Evolutionary conservation across 805 yeast genomes (phyloP).

Genomic region (Starmerella vitae): DNA sequence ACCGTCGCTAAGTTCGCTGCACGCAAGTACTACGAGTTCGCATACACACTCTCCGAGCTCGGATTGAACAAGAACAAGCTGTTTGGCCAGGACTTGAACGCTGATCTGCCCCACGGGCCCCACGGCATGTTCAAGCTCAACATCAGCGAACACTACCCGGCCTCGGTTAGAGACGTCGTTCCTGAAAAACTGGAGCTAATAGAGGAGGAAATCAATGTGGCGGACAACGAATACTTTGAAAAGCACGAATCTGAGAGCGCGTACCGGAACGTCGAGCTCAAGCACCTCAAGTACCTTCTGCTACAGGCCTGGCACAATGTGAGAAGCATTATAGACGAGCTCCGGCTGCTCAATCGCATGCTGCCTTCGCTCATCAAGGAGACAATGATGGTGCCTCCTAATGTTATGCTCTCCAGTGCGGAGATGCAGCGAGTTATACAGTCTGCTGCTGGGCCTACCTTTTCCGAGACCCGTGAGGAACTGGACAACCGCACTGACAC

Average conservation of each 20-base stretch:
- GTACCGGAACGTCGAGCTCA: constrained; percentile 8
- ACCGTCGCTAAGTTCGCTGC: constrained; percentile 16
- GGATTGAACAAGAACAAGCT: too few relatives aligned
- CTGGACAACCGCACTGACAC: neutral
- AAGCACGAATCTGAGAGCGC: constrained; percentile 5
- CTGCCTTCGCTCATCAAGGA: too few relatives aligned
- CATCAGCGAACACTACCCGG: neutral
- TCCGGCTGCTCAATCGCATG: constrained; percentile 3
- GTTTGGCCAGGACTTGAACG: too few relatives aligned
- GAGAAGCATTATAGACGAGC: constrained; percentile 3
- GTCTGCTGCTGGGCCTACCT: constrained; percentile 1
- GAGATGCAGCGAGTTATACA: constrained; percentile 4
- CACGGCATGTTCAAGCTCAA: constrained; percentile 8
- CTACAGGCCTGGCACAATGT: constrained; percentile 11
- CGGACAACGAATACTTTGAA: neutral
- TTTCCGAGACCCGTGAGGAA: neutral
- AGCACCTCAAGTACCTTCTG: constrained; percentile 5
- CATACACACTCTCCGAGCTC: constrained; percentile 10
- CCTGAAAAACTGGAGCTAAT: neutral
- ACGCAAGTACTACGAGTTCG: constrained; percentile 20
- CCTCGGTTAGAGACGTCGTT: neutral
- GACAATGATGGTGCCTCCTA: constrained; percentile 9
- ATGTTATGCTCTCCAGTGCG: constrained; percentile 1
- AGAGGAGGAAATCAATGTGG: neutral
- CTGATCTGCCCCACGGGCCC: constrained; percentile 12